Evolutionary conservation across 2,329 filamentous ascomycete species (phyloP).

Genomic region (Fusarium camptoceras): DNA sequence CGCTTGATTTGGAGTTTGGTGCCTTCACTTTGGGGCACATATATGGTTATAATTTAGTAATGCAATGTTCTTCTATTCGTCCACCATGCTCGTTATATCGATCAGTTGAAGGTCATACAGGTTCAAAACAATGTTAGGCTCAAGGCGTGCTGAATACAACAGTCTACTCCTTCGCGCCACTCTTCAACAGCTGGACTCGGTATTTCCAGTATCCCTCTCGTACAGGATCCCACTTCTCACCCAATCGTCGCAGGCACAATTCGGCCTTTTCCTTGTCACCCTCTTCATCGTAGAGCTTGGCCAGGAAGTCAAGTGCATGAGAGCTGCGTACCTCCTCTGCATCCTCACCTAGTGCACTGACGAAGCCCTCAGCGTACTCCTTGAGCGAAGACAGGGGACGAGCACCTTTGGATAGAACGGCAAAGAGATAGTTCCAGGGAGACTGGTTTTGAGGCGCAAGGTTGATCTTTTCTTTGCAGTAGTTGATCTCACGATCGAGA

Average conservation of each 20-base stretch:
- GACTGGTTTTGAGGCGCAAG: slow-evolving; percentile 93
- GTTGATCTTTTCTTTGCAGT: slow-evolving; percentile 77
- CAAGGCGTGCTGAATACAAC: not conserved
- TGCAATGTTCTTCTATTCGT: slow-evolving; percentile 35
- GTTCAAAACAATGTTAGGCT: not conserved
- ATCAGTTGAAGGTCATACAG: not conserved
- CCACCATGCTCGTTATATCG: not conserved
- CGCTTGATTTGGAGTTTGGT: slow-evolving; percentile 38
- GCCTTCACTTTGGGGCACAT: slow-evolving; percentile 32
- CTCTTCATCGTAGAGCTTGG: slow-evolving; percentile 72
- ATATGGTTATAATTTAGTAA: slow-evolving; percentile 47
- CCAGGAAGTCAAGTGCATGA: slow-evolving; percentile 77
- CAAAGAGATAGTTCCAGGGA: slow-evolving; percentile 91
- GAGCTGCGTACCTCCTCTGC: slow-evolving; percentile 69
- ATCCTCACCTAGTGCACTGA: slow-evolving; percentile 59
- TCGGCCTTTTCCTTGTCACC: slow-evolving; percentile 72
- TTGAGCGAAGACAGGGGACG: slow-evolving; percentile 59
- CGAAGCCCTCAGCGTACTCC: slow-evolving; percentile 64
- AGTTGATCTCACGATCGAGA: slow-evolving; percentile 80
- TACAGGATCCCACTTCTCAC: slow-evolving; percentile 90
- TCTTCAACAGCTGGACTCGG: slow-evolving; percentile 48
- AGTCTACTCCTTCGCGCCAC: slow-evolving; percentile 20
- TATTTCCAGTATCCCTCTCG: slow-evolving; percentile 93
- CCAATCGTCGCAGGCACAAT: slow-evolving; percentile 77
- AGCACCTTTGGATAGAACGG: slow-evolving; percentile 76